phyloP scores from a whole-genome alignment of 2,329 filamentous ascomycete species.

The Colletotrichum somersetense region DNA sequence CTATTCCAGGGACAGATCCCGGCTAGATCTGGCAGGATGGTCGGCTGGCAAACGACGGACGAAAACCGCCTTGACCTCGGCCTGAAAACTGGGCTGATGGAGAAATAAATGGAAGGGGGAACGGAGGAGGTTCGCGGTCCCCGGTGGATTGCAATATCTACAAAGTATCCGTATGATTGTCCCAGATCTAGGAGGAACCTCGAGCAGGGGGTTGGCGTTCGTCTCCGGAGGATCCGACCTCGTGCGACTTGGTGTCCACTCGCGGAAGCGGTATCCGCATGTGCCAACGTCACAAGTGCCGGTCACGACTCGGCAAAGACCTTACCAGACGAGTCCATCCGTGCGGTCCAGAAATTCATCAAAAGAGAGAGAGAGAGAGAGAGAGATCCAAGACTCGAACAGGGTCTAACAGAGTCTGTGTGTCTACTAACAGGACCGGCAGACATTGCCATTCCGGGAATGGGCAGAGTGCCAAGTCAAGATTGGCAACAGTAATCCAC shows the following conservation, averaged over 20 bases:
- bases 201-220: background rate
- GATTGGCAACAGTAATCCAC: background rate
- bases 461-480: background rate
- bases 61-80: conserved; percentile 37
- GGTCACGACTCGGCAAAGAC: background rate
- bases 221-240: conserved; percentile 1
- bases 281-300: background rate
- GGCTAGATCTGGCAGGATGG: background rate
- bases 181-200: background rate
- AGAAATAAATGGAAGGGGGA: background rate
- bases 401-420: background rate
- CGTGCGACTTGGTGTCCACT: background rate
- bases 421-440: background rate
- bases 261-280: background rate
- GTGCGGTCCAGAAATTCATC: background rate
- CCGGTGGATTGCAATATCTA: too few species aligned
- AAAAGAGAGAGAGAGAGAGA: background rate
- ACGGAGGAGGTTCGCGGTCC: too few species aligned
- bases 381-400: too few species aligned
- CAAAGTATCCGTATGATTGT: background rate
- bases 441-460: background rate
- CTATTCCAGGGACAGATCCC: background rate
- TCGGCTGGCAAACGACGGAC: conserved; percentile 25
- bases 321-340: background rate
- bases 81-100: conserved; percentile 38